These are phyloP conservation scores for Ambrosia artemisiifolia DNA, from an alignment of 129 eudicot species.

Conservation along the genomic window DNA sequence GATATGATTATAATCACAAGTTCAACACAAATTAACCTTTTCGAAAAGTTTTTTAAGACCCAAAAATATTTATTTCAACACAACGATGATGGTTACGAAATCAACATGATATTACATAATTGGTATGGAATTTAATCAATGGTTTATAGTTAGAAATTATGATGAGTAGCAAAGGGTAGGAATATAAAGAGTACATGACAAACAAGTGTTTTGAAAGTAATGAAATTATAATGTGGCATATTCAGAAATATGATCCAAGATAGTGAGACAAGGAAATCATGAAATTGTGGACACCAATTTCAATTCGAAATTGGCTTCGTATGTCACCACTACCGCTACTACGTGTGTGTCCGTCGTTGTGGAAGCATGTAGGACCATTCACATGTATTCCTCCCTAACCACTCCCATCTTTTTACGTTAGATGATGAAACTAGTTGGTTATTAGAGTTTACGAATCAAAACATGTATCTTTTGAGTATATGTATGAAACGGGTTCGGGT, in stretches of 20 bases:
- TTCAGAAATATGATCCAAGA: slow-evolving; percentile 31
- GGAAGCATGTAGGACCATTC: slow-evolving; percentile 37
- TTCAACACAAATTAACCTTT: background rate
- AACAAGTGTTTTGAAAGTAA: slow-evolving; percentile 19
- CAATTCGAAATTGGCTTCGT: slow-evolving; percentile 33
- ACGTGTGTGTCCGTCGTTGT: slow-evolving; percentile 51
- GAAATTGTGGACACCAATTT: slow-evolving; percentile 33
- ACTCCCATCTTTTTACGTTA: slow-evolving; percentile 10
- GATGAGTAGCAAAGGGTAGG: slow-evolving; percentile 9
- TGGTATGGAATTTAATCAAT: background rate
- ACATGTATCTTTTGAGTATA: background rate
- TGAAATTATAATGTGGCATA: slow-evolving; percentile 15
- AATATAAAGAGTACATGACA: slow-evolving; percentile 4
- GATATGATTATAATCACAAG: background rate
- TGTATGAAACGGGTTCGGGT: background rate
- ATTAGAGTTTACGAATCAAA: background rate
- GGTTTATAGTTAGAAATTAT: background rate
- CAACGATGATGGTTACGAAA: background rate
- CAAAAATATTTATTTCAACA: background rate
- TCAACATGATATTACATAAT: background rate
- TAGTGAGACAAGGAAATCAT: slow-evolving; percentile 56
- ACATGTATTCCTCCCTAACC: slow-evolving; percentile 14
- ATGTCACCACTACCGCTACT: slow-evolving; percentile 42
- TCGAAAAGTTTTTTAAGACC: background rate
- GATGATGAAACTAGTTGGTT: background rate